These are phyloP conservation scores for Suhomyces coccinellae DNA, from an alignment of 1,139 yeast genomes.

Conservation along the genomic window DNA sequence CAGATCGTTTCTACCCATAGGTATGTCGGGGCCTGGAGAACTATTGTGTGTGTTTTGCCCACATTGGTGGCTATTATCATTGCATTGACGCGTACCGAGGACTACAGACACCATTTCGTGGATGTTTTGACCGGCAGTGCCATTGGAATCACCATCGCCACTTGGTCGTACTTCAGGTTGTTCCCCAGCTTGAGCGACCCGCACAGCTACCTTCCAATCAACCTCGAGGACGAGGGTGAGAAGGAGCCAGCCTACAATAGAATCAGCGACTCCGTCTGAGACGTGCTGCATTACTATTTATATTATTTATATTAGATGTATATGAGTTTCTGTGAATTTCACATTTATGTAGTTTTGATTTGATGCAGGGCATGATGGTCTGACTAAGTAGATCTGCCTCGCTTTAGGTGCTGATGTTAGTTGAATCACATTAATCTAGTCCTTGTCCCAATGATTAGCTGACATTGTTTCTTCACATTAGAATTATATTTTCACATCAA, in stretches of 20 bases:
- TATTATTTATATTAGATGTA: conserved; percentile 45
- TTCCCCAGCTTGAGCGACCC: conserved; percentile 30
- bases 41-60: conserved; percentile 36
- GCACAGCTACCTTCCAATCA: conserved; percentile 27
- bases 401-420: too few relatives aligned
- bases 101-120: conserved; percentile 75
- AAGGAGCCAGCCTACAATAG: conserved; percentile 10
- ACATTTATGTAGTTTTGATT: too few relatives aligned
- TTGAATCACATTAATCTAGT: too few relatives aligned
- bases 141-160: conserved; percentile 46
- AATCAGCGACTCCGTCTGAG: conserved; percentile 3
- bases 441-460: too few relatives aligned
- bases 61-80: conserved; percentile 60
- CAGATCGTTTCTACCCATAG: conserved; percentile 45
- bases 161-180: conserved; percentile 41
- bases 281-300: not conserved
- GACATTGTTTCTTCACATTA: too few relatives aligned
- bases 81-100: conserved; percentile 73
- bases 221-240: conserved; percentile 19
- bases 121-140: conserved; percentile 64
- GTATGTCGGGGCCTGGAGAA: conserved; percentile 58
- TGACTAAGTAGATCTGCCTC: too few relatives aligned
- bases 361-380: too few relatives aligned
- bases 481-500: conserved; percentile 61
- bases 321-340: too few relatives aligned